Conservation (phyloP, 2,329 filamentous ascomycete species). For the Cladosporium sp. region DNA sequence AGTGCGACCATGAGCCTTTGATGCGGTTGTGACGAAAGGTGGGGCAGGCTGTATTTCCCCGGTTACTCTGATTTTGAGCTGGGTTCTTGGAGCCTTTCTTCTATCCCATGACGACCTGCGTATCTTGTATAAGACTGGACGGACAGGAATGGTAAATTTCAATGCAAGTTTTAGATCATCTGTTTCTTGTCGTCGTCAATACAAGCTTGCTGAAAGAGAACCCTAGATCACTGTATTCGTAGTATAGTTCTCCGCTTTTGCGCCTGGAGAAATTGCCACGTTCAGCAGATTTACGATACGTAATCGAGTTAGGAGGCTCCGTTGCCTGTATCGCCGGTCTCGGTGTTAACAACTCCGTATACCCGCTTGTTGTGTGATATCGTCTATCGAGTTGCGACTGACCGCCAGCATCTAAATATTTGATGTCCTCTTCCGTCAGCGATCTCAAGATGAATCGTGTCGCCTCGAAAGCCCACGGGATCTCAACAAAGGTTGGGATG, state of each 20-base stretch:
- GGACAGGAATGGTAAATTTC: background rate
- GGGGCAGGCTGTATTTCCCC: too few relatives aligned
- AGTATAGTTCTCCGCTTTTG: background rate
- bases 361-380: background rate
- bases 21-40: too few relatives aligned
- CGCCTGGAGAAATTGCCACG: background rate
- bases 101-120: too few relatives aligned
- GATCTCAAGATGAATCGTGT: constrained; percentile 6
- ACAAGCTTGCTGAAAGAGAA: background rate
- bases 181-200: background rate
- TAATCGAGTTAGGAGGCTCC: background rate
- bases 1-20: too few relatives aligned
- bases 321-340: background rate
- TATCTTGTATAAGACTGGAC: too few relatives aligned
- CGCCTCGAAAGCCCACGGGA: background rate
- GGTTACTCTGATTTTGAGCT: too few relatives aligned
- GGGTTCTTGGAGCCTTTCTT: too few relatives aligned
- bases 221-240: background rate
- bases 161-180: background rate
- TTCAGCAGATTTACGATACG: background rate
- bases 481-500: background rate
- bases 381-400: background rate
- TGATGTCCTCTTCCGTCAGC: background rate
- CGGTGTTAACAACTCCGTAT: background rate
- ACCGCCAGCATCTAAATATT: background rate